phyloP scores from a whole-genome alignment of 768 basidiomycete species.

The Rhodotorula babjevae region DNA sequence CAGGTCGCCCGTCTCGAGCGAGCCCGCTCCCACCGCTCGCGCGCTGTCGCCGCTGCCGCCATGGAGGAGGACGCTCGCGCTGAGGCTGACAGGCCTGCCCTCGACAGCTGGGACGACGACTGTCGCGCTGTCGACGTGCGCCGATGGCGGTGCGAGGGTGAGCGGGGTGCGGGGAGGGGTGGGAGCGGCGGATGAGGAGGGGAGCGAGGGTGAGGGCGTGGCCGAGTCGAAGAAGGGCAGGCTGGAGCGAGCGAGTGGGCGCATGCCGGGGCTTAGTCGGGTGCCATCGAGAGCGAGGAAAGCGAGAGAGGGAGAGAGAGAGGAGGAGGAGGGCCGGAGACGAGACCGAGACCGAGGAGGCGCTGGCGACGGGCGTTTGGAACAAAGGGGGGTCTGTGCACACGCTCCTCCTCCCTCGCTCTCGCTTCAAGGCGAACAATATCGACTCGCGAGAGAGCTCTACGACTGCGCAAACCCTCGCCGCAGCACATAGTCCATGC shows the following conservation, averaged over 20 bases:
- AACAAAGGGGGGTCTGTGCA: too few species aligned
- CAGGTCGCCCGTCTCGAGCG: neutral
- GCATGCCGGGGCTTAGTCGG: neutral
- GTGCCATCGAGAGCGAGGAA: neutral
- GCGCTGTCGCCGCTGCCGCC: too few species aligned
- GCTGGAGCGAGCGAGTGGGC: neutral
- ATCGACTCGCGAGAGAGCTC: neutral
- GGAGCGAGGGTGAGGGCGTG: neutral
- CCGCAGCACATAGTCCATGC: constrained; percentile 24
- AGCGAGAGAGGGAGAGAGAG: neutral
- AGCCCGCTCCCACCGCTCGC: neutral
- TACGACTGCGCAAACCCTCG: neutral
- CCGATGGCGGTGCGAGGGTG: neutral
- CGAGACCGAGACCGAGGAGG: too few species aligned
- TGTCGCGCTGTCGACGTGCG: neutral
- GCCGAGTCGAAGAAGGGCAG: neutral
- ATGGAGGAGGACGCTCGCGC: neutral
- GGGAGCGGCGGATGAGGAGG: neutral
- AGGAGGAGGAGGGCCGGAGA: too few species aligned
- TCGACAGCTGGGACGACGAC: neutral
- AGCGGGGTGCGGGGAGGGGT: neutral
- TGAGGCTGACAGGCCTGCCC: neutral
- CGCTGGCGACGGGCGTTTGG: too few species aligned
- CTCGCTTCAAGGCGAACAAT: neutral
- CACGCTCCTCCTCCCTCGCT: too few species aligned